Conservation (phyloP, 2,329 filamentous ascomycete species). For the Aspergillus latus region DNA sequence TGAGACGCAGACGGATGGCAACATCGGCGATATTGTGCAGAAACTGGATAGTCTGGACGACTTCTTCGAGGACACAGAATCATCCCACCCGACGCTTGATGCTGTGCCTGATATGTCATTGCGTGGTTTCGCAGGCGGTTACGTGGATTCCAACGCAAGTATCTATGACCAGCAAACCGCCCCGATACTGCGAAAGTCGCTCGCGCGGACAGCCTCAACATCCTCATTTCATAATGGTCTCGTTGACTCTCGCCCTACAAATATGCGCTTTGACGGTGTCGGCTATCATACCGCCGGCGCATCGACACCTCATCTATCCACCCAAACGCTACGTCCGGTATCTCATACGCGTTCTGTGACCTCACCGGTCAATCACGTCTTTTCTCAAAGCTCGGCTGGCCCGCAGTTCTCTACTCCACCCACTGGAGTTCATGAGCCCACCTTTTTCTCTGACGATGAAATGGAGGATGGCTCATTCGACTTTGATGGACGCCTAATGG, state of each 20-base stretch:
- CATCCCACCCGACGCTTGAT: constrained; percentile 57
- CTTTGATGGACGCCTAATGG: constrained; percentile 64
- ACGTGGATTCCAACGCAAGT: constrained; percentile 72
- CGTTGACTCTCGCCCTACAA: constrained; percentile 65
- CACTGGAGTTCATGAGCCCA: constrained; percentile 50
- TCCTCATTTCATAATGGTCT: constrained; percentile 86
- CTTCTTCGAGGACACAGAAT: constrained; percentile 70
- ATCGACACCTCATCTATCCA: constrained; percentile 36
- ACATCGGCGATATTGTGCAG: constrained; percentile 78
- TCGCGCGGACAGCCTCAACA: constrained; percentile 68
- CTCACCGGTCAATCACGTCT: constrained; percentile 63
- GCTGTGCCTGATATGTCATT: constrained; percentile 38
- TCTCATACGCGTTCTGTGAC: constrained; percentile 83
- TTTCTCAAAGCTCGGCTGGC: constrained; percentile 45
- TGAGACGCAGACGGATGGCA: constrained; percentile 60
- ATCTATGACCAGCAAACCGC: constrained; percentile 91
- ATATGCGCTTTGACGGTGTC: constrained; percentile 52
- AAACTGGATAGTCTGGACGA: constrained; percentile 78
- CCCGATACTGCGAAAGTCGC: constrained; percentile 82
- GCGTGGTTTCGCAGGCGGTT: constrained; percentile 58
- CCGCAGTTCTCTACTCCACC: constrained; percentile 55
- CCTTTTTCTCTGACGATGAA: constrained; percentile 76
- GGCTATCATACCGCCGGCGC: constrained; percentile 49
- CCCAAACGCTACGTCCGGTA: constrained; percentile 56
- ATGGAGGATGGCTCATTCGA: constrained; percentile 77